A percentile compares a stretch with the other conserved stretches of the same genome.
phyloP scores from a whole-genome alignment of 192 early-diverging fungal genomes.

The Dispira parvispora region DNA sequence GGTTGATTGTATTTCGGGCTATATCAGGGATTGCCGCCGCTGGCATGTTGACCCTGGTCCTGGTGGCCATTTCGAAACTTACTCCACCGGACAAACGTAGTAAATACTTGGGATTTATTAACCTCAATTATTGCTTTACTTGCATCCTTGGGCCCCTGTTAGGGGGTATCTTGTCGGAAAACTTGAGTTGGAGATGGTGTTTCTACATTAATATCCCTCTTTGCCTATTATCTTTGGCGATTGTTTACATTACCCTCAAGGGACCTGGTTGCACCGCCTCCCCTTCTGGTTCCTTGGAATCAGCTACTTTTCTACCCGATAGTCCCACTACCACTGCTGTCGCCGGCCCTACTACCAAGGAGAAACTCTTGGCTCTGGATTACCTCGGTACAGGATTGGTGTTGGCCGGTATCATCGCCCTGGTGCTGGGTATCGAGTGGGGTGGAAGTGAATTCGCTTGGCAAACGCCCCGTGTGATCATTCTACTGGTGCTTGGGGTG shows the following conservation, averaged over 20 bases:
- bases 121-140: slow-evolving; percentile 50
- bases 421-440: slow-evolving; percentile 56
- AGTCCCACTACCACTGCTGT: too few relatives aligned
- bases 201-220: slow-evolving; percentile 77
- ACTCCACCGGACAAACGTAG: slow-evolving; percentile 37
- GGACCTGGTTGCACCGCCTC: slow-evolving; percentile 17
- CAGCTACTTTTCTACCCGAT: too few relatives aligned
- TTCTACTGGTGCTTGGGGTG: slow-evolving; percentile 36
- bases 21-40: slow-evolving; percentile 36
- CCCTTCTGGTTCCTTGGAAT: slow-evolving; percentile 17
- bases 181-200: slow-evolving; percentile 48
- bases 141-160: slow-evolving; percentile 60
- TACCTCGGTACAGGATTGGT: slow-evolving; percentile 42
- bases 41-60: slow-evolving; percentile 33
- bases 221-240: slow-evolving; percentile 33
- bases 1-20: slow-evolving; percentile 29
- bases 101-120: slow-evolving; percentile 59
- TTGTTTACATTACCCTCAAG: slow-evolving; percentile 31
- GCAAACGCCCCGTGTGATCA: slow-evolving; percentile 34
- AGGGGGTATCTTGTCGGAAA: slow-evolving; percentile 62
- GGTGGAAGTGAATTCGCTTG: slow-evolving; percentile 53
- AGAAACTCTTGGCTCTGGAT: slow-evolving; percentile 30
- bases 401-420: slow-evolving; percentile 34
- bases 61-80: slow-evolving; percentile 45
- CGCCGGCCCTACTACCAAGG: slow-evolving; percentile 2